Evolutionary conservation across 176 grass and related monocot genomes (phyloP), one percentile per base, ranked within the genome.

Genomic region (Lolium perenne): DNA sequence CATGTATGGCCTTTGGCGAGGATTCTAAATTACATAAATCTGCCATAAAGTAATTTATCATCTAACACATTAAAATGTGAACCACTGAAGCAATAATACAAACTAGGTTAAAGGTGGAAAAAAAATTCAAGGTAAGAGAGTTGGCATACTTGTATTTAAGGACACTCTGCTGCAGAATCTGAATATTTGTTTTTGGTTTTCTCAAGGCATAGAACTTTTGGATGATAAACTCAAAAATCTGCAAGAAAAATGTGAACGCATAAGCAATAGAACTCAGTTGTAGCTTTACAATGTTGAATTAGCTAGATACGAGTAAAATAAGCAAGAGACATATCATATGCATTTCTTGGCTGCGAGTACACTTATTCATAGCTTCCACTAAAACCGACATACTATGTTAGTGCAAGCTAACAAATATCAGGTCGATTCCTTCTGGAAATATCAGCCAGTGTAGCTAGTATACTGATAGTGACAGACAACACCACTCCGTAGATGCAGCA

Each of bases 161-260:
- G 78, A 99, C 85, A 92, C 90, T 94, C 84, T 96, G 94, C 76
- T 99, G 94, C 84, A 96, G 94, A 89, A 99, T 96, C 90, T 99
- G 94, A 84, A 99, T 94, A 86, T 99, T 99, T 80, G 97, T 99
- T 91, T 99, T 99, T 14, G 97, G 97, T 91, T 96, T 99, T 87
- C 94, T 99, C 90, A 99, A 94, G 53, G 94, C 94, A 85, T 96
- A 96, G 64, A 99, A 93, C 84, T 96, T 99, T 85, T 99, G 97
- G 78, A 95, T 90, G 66, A 96, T 87, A 82, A 96, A 99, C 46
- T 99, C 94, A 70, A 96, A 96, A 80, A 94, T 93, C 97, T 99
- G 88, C 86, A 99, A 76, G 29, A 78, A 82, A 89, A 62, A 67
- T 84, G 76, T 50, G 22, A 17, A 81, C 4, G 32, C 50, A 85